A percentile compares a stretch with the other conserved stretches of the same genome.
phyloP scores from a whole-genome alignment of 129 eudicot species.

The Helichrysum umbraculigerum region DNA sequence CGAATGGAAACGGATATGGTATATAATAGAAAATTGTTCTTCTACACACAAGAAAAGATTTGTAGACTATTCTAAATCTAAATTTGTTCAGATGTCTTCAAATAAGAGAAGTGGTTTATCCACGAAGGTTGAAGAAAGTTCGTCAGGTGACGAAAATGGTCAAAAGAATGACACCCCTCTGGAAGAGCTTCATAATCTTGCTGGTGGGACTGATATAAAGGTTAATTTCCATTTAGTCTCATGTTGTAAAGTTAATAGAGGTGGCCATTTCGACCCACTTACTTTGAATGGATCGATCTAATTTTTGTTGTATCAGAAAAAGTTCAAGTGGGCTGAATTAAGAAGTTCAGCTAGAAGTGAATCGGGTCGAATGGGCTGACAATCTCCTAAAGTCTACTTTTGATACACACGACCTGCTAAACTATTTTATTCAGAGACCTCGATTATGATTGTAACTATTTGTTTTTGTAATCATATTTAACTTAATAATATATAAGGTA shows the following conservation, averaged over 20 bases:
- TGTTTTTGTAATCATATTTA: not conserved
- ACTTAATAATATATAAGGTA: not conserved
- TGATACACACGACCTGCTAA: not conserved
- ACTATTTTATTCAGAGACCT: not conserved
- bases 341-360: not conserved
- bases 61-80: conserved; percentile 18
- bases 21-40: conserved; percentile 29
- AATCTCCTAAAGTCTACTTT: not conserved
- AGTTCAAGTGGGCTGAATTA: not conserved
- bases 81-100: conserved; percentile 43
- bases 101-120: conserved; percentile 42
- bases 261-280: not conserved
- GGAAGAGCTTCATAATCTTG: conserved; percentile 91
- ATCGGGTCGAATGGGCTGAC: not conserved
- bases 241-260: conserved; percentile 10
- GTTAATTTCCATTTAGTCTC: conserved; percentile 28
- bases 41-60: not conserved
- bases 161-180: conserved; percentile 59
- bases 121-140: conserved; percentile 44
- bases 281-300: conserved; percentile 4
- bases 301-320: not conserved
- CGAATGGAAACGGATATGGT: conserved; percentile 96
- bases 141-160: conserved; percentile 49
- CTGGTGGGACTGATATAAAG: conserved; percentile 94
- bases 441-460: not conserved